These are phyloP conservation scores for Hortaea sp. DNA, from an alignment of 2,329 filamentous ascomycete genomes.

Conservation along the genomic window DNA sequence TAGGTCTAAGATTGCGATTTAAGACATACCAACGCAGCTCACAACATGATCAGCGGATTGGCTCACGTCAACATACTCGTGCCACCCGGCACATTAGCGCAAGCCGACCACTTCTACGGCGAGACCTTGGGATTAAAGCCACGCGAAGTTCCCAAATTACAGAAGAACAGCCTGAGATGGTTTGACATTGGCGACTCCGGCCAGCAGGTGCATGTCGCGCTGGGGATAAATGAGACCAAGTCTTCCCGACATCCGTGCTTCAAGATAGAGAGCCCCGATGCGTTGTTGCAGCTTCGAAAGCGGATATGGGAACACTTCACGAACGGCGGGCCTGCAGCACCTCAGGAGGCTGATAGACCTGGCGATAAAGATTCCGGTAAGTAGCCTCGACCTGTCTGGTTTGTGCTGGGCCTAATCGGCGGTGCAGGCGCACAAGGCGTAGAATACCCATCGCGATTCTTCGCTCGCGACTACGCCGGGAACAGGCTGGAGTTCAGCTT, in stretches of 20 bases:
- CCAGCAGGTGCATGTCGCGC: constrained; percentile 45
- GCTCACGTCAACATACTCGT: constrained; percentile 52
- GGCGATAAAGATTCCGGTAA: constrained; percentile 32
- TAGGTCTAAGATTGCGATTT: too few relatives aligned
- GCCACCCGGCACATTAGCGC: constrained; percentile 41
- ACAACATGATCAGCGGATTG: constrained; percentile 42
- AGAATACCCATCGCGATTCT: constrained; percentile 53
- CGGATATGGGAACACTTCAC: constrained; percentile 44
- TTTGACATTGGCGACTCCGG: constrained; percentile 47
- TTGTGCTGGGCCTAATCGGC: constrained; percentile 17
- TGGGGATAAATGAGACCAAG: constrained; percentile 33
- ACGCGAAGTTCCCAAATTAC: constrained; percentile 43
- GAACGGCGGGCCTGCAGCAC: constrained; percentile 40
- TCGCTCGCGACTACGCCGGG: constrained; percentile 40
- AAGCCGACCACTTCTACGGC: constrained; percentile 46
- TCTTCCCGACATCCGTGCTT: constrained; percentile 51
- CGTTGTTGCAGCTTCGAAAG: constrained; percentile 38
- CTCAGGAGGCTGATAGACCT: constrained; percentile 45
- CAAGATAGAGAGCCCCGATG: constrained; percentile 37
- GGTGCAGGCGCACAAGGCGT: constrained; percentile 41
- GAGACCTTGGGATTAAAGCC: constrained; percentile 45
- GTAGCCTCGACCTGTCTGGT: constrained; percentile 9
- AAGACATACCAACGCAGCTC: not conserved
- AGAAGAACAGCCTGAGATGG: constrained; percentile 45
- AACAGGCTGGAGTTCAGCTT: constrained; percentile 32